Conservation (phyloP, 129 eudicot genomes). For the Flaveria linearis region DNA sequence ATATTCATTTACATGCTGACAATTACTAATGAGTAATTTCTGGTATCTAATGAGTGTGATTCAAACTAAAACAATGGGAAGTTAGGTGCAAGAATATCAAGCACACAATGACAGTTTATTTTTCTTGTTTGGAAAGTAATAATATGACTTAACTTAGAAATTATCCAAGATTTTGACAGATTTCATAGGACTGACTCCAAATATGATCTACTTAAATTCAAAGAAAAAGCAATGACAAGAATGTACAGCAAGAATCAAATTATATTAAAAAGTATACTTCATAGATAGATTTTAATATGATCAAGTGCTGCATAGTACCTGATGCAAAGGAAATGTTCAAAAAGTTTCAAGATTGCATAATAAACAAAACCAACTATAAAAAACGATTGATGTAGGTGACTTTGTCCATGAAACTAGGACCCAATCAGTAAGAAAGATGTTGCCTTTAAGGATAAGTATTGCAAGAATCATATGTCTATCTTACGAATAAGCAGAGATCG, state of each 20-base stretch:
- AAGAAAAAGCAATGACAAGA: constrained; percentile 24
- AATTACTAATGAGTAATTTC: neutral
- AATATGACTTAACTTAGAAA: constrained; percentile 19
- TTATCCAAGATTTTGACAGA: constrained; percentile 24
- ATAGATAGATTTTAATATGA: constrained; percentile 13
- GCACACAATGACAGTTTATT: neutral
- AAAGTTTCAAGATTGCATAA: constrained; percentile 17
- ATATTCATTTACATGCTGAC: neutral
- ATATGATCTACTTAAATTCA: constrained; percentile 12
- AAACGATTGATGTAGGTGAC: constrained; percentile 10
- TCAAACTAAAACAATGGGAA: constrained; percentile 7
- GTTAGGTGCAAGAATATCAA: constrained; percentile 11
- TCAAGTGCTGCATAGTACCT: constrained; percentile 25
- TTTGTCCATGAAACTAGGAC: neutral
- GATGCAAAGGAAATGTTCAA: constrained; percentile 20
- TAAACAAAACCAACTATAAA: constrained; percentile 14
- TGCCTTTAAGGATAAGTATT: neutral
- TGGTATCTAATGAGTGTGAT: neutral
- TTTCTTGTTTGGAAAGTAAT: constrained; percentile 16
- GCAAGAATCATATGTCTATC: constrained; percentile 34
- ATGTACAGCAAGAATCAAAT: constrained; percentile 22
- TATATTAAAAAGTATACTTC: constrained; percentile 5
- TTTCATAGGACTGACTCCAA: constrained; percentile 12
- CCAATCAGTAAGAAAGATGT: neutral
- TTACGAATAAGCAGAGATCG: constrained; percentile 22